These are phyloP conservation scores for Zizania latifolia DNA, from an alignment of 176 grass and related monocot species.

Conservation along the genomic window DNA sequence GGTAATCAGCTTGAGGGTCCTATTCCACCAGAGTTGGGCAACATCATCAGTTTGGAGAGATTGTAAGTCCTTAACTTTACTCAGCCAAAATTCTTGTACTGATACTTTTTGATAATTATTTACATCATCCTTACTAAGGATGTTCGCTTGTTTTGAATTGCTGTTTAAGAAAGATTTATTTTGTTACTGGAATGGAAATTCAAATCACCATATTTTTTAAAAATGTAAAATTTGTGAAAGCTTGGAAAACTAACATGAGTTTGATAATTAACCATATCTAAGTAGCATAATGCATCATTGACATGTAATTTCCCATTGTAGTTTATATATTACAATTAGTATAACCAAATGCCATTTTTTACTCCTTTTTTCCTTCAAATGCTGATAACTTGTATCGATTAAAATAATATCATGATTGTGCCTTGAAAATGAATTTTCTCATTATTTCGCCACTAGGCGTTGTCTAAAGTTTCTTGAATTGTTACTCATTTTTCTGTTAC, in stretches of 20 bases:
- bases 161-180: neutral
- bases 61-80: constrained; percentile 52
- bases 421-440: neutral
- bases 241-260: constrained; percentile 11
- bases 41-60: constrained; percentile 61
- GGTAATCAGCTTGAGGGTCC: constrained; percentile 52
- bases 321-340: neutral
- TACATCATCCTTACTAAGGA: constrained; percentile 12
- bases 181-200: neutral
- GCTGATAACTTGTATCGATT: neutral
- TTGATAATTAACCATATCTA: neutral
- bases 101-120: constrained; percentile 9
- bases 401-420: neutral
- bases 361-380: neutral
- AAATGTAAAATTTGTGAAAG: neutral
- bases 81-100: neutral
- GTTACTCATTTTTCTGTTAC: constrained; percentile 46
- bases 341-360: neutral
- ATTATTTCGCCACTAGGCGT: neutral
- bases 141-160: neutral
- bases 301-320: neutral
- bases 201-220: neutral
- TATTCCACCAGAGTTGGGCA: constrained; percentile 68
- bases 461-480: constrained; percentile 30
- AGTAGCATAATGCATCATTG: neutral